Base-by-base conservation (phyloP, 176 grass and related monocot species). In the Triticum turgidum region DNA sequence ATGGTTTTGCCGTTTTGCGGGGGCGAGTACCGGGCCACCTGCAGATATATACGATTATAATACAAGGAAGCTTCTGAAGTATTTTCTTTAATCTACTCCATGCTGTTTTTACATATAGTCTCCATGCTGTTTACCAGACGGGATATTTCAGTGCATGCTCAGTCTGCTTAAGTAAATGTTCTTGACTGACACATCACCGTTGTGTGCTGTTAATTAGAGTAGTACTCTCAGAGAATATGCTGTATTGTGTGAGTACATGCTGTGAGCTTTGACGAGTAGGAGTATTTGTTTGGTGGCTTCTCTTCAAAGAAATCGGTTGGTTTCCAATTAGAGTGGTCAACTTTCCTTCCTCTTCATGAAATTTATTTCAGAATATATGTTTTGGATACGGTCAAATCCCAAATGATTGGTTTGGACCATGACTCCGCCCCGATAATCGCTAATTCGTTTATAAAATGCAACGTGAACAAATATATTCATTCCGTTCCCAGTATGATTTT, bases 241-340 rank as follows among this genome's bases (percentile, higher is more conserved):
- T 83, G 54, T 32, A 3, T 51, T 12, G 12, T 54, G 80, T 33
- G 14, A 25, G 80, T 45, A 34, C 74, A 24, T 18, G 17, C 72
- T 72, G 7, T 25, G 69, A 71, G 65, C 65, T 63, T 79, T 83
- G 65, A 83, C 80, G 49, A 52, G 49, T 33, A 73, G 22, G 11
- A 66, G 22, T 75, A 72, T 56, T n/a, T 70, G 29, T 65, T 80
- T 65, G 42, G 32, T 73, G 24, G 22, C 64, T 14, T 69, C 27
- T 84, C 8, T 13, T 54, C 5, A 0, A 11, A n/a, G 69, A 14
- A 20, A 18, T n/a, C 77, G 30, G 9, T 42, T 52, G 52, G 22
- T 42, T 4, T 78, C 63, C 69, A 51, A 39, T 77, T 70, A 32
- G 39, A 71, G 47, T 11, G 77, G 82, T 85, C 82, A 85, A 81